Evolutionary conservation across 2,329 filamentous ascomycete species (phyloP).

Genomic region (Botryotinia convoluta): DNA sequence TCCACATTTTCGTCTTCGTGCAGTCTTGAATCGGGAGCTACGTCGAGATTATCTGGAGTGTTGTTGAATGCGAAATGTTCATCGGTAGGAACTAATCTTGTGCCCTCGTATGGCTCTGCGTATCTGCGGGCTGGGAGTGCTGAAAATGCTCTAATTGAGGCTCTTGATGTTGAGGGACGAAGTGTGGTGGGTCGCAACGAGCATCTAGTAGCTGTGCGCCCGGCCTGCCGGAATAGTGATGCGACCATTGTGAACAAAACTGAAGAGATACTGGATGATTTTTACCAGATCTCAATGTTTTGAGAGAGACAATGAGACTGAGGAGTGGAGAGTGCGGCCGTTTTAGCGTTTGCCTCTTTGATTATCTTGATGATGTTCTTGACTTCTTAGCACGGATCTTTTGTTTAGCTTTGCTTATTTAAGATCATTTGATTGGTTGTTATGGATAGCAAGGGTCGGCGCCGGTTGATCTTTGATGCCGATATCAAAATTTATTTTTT

Average conservation of each 20-base stretch:
- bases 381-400: conserved; percentile 23
- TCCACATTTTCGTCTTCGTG: conserved; percentile 45
- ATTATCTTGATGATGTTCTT: conserved; percentile 28
- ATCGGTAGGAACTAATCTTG: conserved; percentile 55
- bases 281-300: conserved; percentile 31
- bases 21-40: conserved; percentile 41
- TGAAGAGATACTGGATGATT: conserved; percentile 25
- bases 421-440: conserved; percentile 1
- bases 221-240: conserved; percentile 69
- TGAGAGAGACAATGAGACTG: conserved; percentile 25
- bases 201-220: conserved; percentile 67
- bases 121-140: conserved; percentile 61
- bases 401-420: conserved; percentile 19
- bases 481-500: conserved; percentile 22
- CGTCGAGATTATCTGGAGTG: conserved; percentile 39
- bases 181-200: conserved; percentile 47
- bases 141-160: conserved; percentile 60
- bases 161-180: conserved; percentile 38
- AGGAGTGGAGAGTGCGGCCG: conserved; percentile 23
- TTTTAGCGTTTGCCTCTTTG: conserved; percentile 16
- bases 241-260: conserved; percentile 60
- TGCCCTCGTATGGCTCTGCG: conserved; percentile 55
- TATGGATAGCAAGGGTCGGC: conserved; percentile 4
- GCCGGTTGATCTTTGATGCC: conserved; percentile 15
- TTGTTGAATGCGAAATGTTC: conserved; percentile 58